Percentiles rank a stretch among this genome's conserved stretches.
These are phyloP conservation scores for Penicillium sp. DNA, from an alignment of 2,329 filamentous ascomycete genomes.

Conservation along the genomic window DNA sequence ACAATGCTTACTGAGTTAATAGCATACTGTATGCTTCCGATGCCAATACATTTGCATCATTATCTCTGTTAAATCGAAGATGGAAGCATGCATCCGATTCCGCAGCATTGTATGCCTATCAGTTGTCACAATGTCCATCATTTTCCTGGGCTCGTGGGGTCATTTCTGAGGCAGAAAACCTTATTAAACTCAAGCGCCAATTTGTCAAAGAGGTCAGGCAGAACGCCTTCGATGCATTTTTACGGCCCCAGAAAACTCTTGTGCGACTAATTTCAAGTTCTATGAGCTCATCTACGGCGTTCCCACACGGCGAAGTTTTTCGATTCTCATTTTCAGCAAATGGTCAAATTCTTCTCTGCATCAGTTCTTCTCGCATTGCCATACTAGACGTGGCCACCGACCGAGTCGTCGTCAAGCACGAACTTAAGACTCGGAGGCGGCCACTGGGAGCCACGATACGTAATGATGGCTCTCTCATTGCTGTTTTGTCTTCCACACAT, in stretches of 20 bases:
- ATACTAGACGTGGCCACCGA: conserved; percentile 66
- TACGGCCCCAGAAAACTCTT: conserved; percentile 67
- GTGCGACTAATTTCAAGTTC: conserved; percentile 81
- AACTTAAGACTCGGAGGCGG: conserved; percentile 74
- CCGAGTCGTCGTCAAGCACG: conserved; percentile 64
- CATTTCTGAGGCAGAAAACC: conserved; percentile 43
- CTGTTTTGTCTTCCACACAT: conserved; percentile 76
- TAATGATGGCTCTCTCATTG: conserved; percentile 72
- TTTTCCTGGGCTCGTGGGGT: conserved; percentile 40
- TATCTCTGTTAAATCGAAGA: conserved; percentile 44
- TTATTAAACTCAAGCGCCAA: conserved; percentile 61
- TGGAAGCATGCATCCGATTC: conserved; percentile 47
- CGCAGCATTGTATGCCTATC: conserved; percentile 46
- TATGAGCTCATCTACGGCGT: conserved; percentile 75
- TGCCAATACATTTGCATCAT: conserved; percentile 48
- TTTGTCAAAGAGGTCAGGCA: conserved; percentile 71
- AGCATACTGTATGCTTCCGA: conserved; percentile 50
- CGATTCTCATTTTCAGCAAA: conserved; percentile 76
- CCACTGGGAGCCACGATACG: conserved; percentile 75
- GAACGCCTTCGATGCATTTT: conserved; percentile 73
- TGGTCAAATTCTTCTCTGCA: conserved; percentile 72
- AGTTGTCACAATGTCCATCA: conserved; percentile 45
- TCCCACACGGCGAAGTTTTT: conserved; percentile 80
- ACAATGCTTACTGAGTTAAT: conserved; percentile 21
- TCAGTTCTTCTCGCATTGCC: conserved; percentile 82